Base-by-base conservation (phyloP, 805 yeast species). In the Pichia thaimueangensis region DNA sequence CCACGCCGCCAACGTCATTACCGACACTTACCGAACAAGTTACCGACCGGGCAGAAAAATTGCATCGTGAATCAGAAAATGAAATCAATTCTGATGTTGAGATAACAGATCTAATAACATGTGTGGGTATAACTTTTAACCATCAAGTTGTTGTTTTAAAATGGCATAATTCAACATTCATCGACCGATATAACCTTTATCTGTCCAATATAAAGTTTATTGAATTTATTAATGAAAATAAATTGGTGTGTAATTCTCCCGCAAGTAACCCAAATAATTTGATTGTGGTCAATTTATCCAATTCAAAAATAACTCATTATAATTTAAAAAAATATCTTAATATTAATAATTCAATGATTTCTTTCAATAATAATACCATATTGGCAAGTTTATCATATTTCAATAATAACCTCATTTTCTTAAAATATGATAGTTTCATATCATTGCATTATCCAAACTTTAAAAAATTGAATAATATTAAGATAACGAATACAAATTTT, bases 361-460 rank as follows among this genome's bases (percentile, higher is more conserved):
- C 36, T 3, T 41, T 36, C 20, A 41, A 27, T 13, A 35, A 36
- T 23, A 29, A 22, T 22, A 17, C 19, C 29, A 27, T 28, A 23
- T 43, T 38, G 22, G 22, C 41, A 3, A 27, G 13, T n/a, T 15
- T 41, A 5, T 20, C 17, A 15, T 41, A 30, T 13, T 41, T 30
- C 27, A 57, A 54, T 35, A 51, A 50, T 32, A 56, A 55, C 29
- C 41, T 60, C 31, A 44, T 57, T 6, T 50, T 59, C 13, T 37
- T 59, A n/a, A 59, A 56, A 39, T 56, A 56, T 27, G 32, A 44
- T 27, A 50, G 52, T 33, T 41, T 56, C 7, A 47, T 60, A 16
- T 53, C 55, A 29, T 39, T 57, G 8, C 48, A 52, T 30, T 40
- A 48, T 4, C 39, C 50, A 3, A 30, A 28, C 11, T 27, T 42